Percentiles rank a stretch among this genome's conserved stretches.
These are phyloP conservation scores for Pyrenopolyporus hunteri DNA, from an alignment of 495 filamentous ascomycete species.

Conservation along the genomic window DNA sequence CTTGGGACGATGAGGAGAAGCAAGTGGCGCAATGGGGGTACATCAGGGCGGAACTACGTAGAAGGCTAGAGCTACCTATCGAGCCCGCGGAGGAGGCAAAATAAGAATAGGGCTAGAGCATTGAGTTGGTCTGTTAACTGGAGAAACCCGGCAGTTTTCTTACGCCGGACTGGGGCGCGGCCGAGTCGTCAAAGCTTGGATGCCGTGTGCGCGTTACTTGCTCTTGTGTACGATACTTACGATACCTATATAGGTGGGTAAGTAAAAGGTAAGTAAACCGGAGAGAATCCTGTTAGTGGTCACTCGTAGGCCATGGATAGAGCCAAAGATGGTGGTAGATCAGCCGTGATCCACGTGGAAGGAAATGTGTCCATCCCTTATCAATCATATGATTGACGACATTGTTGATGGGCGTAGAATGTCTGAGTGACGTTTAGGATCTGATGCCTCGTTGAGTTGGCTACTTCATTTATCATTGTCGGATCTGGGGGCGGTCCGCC, in stretches of 20 bases:
- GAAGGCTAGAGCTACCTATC: background rate
- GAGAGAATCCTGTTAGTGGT: no score
- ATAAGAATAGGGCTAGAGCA: background rate
- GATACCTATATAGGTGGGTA: background rate
- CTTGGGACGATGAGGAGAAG: slow-evolving; percentile 19
- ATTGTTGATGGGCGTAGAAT: slow-evolving; percentile 3
- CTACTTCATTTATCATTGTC: no score
- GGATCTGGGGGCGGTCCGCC: no score
- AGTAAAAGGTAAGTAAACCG: no score
- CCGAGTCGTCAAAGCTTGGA: background rate
- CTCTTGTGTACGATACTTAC: no score
- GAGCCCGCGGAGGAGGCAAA: background rate
- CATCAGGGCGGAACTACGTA: background rate
- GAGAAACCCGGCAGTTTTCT: background rate
- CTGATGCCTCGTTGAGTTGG: background rate
- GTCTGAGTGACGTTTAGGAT: slow-evolving; percentile 11
- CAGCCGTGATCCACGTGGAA: background rate
- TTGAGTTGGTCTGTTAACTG: background rate
- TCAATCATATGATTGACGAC: slow-evolving; percentile 4
- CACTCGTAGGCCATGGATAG: no score
- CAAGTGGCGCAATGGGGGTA: slow-evolving; percentile 12
- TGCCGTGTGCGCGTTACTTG: no score
- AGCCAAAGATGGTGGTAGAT: background rate
- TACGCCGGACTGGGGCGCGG: background rate
- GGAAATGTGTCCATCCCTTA: background rate